Percentiles rank a stretch among this genome's conserved stretches.
Evolutionary conservation across 306 rosid genomes (phyloP).

Genomic region (Rubus idaeus): DNA sequence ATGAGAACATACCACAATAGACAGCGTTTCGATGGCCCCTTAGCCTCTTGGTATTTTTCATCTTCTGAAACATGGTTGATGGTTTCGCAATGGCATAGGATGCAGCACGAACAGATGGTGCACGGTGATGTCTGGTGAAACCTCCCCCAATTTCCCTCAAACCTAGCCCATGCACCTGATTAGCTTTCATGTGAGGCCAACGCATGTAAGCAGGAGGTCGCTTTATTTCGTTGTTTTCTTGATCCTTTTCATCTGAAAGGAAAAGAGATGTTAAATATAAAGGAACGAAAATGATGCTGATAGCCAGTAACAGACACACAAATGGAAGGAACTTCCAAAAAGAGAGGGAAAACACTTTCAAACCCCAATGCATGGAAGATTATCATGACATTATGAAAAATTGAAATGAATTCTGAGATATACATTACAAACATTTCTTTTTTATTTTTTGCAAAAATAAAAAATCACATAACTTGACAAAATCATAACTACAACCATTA

Average conservation of each 20-base stretch:
- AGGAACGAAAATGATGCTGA: constrained; percentile 3
- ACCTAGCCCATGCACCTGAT: constrained; percentile 86
- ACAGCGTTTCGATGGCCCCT: constrained; percentile 99
- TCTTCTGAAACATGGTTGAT: constrained; percentile 90
- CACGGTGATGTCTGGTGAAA: constrained; percentile 90
- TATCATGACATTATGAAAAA: neutral
- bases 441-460: neutral
- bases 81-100: constrained; percentile 97
- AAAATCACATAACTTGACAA: constrained; percentile 5
- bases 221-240: constrained; percentile 44
- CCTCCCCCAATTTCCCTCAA: constrained; percentile 99
- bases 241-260: constrained; percentile 61
- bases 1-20: constrained; percentile 79
- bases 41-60: constrained; percentile 80
- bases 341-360: neutral
- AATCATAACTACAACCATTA: neutral
- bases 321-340: constrained; percentile 7
- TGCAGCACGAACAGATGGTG: constrained; percentile 92
- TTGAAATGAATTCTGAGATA: neutral
- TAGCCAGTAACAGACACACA: constrained; percentile 3
- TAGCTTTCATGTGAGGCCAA: constrained; percentile 99
- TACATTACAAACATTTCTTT: neutral
- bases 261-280: constrained; percentile 19
- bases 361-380: neutral
- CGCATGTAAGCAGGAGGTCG: constrained; percentile 77